A percentile compares a stretch with the other conserved stretches of the same genome.
Evolutionary conservation across 2,329 filamentous ascomycete species (phyloP).

Genomic region (Dryadomyces quercus-mongolicae): DNA sequence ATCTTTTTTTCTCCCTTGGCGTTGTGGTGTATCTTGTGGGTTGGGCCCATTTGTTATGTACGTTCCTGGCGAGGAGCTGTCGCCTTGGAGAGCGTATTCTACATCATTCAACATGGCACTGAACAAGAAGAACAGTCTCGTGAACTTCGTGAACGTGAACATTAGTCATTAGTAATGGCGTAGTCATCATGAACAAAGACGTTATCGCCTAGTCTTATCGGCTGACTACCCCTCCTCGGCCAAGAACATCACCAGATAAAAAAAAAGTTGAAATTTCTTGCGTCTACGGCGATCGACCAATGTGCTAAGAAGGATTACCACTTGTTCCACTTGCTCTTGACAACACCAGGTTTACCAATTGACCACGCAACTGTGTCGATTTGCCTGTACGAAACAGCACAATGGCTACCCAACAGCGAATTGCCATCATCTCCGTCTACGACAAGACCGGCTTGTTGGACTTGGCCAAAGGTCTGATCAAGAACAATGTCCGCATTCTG

Average conservation of each 20-base stretch:
- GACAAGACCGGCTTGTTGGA: slow-evolving; percentile 96
- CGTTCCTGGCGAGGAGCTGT: too few relatives aligned
- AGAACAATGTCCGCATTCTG: slow-evolving; percentile 83
- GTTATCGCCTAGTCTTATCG: too few relatives aligned
- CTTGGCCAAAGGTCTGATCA: slow-evolving; percentile 77
- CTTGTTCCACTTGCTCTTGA: background rate
- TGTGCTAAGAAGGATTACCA: background rate
- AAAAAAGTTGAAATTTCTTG: background rate
- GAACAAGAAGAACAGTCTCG: too few relatives aligned
- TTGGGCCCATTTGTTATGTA: too few relatives aligned
- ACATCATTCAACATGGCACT: too few relatives aligned
- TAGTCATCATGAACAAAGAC: too few relatives aligned
- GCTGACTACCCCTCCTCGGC: too few relatives aligned
- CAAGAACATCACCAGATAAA: background rate
- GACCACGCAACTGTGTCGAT: too few relatives aligned
- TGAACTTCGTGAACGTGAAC: too few relatives aligned
- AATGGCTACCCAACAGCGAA: slow-evolving; percentile 36
- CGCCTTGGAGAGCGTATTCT: too few relatives aligned
- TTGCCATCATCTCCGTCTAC: slow-evolving; percentile 93
- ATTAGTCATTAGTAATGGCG: too few relatives aligned
- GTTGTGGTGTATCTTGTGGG: background rate
- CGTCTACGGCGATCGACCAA: background rate
- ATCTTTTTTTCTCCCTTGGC: background rate
- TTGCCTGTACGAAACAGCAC: background rate
- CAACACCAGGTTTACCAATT: background rate